phyloP scores from a whole-genome alignment of 164 flowering plant species.

The Kalanchoe fedtschenkoi region DNA sequence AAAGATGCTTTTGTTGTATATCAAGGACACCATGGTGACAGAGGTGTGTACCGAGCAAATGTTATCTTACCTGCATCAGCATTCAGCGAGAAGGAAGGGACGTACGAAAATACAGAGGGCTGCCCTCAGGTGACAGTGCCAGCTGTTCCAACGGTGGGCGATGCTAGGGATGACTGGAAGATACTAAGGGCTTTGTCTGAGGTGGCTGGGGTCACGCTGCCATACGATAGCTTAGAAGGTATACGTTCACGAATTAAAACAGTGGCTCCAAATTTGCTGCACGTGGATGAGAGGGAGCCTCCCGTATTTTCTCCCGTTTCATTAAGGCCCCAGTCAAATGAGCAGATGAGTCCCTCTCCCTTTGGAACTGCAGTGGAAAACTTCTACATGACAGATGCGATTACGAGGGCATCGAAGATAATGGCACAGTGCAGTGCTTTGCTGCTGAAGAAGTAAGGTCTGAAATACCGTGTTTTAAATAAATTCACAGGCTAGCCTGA shows the following conservation, averaged over 20 bases:
- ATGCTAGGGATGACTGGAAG: slow-evolving; percentile 99
- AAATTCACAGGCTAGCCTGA: slow-evolving; percentile 1
- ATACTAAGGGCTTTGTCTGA: slow-evolving; percentile 86
- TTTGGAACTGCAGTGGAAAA: slow-evolving; percentile 62
- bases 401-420: slow-evolving; percentile 93
- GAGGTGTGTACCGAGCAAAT: slow-evolving; percentile 81
- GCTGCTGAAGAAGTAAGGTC: slow-evolving; percentile 45
- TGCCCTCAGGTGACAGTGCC: slow-evolving; percentile 72
- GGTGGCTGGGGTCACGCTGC: slow-evolving; percentile 57
- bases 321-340: slow-evolving; percentile 37
- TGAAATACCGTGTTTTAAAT: slow-evolving; percentile 12
- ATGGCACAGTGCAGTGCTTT: slow-evolving; percentile 93
- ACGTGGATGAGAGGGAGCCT: slow-evolving; percentile 63
- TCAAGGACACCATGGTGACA: slow-evolving; percentile 97
- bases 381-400: slow-evolving; percentile 91
- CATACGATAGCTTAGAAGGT: slow-evolving; percentile 51
- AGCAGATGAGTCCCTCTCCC: slow-evolving; percentile 26
- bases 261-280: slow-evolving; percentile 82
- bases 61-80: slow-evolving; percentile 88
- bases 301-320: slow-evolving; percentile 32
- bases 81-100: slow-evolving; percentile 89
- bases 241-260: slow-evolving; percentile 51
- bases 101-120: slow-evolving; percentile 90
- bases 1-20: slow-evolving; percentile 91
- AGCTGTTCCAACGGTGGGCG: slow-evolving; percentile 97